Base-by-base conservation (phyloP, 495 filamentous ascomycete species). In the Cercophora newfieldiana region DNA sequence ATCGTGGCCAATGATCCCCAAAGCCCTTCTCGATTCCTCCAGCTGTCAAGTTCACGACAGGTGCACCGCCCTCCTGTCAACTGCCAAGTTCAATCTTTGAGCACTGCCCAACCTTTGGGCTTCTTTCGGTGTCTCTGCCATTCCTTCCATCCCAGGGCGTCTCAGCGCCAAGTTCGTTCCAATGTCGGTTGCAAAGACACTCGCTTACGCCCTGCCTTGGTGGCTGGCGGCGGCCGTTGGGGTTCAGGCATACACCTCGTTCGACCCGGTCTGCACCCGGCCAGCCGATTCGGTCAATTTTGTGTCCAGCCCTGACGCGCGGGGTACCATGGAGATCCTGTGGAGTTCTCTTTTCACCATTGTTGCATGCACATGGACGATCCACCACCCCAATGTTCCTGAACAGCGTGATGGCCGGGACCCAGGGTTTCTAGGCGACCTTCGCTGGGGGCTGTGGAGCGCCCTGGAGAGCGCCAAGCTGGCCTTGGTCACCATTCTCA, bases 281-380 rank as follows among this genome's bases (percentile, higher is more conserved):
- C 55, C 55, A 18, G 21, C 19, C 8, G 55, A 31, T 1, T 22
- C 58, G 18, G 58, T 60, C 49, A 64, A 64, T 31, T 64, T 57
- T n/a, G 62, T 64, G 1, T 57, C 51, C 19, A 25, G 8, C 19
- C 62, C 62, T 18, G 14, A 56, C 31, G 6, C 51, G 28, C 62
- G 62, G 16, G 62, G 62, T 3, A 64, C 62, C 2, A 29, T 64
- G 12, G 62, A 64, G 8, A 58, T 64, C 19, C 61, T 64, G 1
- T 64, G 62, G 51, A 49, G 62, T 22, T 64, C 50, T 0, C 62
- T 64, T 19, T 64, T 64, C 21, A 64, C 62, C 51, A 26, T 64
- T 22, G 26, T 57, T 19, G 53, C 53, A 19, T 64, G 62, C 62
- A 58, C 62, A 7, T 64, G 62, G 62, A 48, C 50, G 19, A 58